Conservation (phyloP, 2,329 filamentous ascomycete species). For the Podosphaera leucotricha region DNA sequence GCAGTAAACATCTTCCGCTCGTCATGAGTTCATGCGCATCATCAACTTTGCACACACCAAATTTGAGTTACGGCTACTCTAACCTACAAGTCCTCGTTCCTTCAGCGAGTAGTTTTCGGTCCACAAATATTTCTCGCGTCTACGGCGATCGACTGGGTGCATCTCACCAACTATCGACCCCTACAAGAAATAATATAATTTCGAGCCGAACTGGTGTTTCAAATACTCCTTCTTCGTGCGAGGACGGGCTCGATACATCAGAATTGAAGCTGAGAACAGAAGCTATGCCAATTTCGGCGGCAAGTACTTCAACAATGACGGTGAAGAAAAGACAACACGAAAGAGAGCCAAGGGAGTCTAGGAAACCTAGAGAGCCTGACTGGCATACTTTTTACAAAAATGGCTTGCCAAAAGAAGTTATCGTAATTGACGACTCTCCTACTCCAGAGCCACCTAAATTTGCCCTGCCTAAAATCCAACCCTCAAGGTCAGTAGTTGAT, state of each 20-base stretch:
- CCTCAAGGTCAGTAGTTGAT: constrained; percentile 11
- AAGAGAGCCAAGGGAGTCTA: constrained; percentile 28
- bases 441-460: constrained; percentile 18
- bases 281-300: constrained; percentile 16
- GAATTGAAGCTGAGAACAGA: constrained; percentile 13
- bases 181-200: constrained; percentile 14
- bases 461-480: constrained; percentile 18
- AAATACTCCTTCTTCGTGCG: constrained; percentile 9
- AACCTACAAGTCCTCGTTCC: constrained; percentile 29
- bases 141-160: constrained; percentile 13
- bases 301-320: constrained; percentile 10
- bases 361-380: constrained; percentile 35
- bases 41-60: constrained; percentile 47
- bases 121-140: constrained; percentile 20
- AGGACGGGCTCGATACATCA: constrained; percentile 8
- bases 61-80: constrained; percentile 38
- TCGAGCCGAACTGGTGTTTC: constrained; percentile 8
- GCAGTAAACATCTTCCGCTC: constrained; percentile 9
- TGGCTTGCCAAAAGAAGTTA: constrained; percentile 62
- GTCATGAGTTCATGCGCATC: constrained; percentile 48
- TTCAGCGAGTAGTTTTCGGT: constrained; percentile 26
- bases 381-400: constrained; percentile 69
- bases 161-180: constrained; percentile 13
- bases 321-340: constrained; percentile 18
- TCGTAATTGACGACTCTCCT: constrained; percentile 55